These are phyloP conservation scores for Suhomyces maxii DNA, from an alignment of 1,139 yeast species.

Conservation along the genomic window DNA sequence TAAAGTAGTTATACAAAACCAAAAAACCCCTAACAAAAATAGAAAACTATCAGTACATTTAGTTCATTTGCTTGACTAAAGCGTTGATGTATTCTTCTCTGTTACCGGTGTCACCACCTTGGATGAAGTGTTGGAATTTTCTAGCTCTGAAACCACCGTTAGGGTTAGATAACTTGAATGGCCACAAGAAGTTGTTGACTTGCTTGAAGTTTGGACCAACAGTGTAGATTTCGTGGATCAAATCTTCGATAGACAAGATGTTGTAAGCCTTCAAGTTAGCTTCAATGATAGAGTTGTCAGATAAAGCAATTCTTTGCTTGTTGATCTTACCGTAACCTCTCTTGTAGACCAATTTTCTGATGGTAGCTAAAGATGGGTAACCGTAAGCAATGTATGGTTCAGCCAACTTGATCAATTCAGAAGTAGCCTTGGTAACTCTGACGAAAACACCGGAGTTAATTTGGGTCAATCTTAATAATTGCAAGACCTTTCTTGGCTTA, in stretches of 20 bases:
- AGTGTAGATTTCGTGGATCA: constrained; percentile 97
- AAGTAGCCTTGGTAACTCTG: constrained; percentile 97
- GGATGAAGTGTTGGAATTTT: constrained; percentile 99
- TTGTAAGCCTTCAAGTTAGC: constrained; percentile 94
- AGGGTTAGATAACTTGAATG: constrained; percentile 99
- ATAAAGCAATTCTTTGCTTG: constrained; percentile 96
- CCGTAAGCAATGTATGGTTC: constrained; percentile 99
- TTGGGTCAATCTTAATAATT: constrained; percentile 95
- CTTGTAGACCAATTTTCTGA: constrained; percentile 97
- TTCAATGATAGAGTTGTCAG: constrained; percentile 95
- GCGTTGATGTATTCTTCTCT: constrained; percentile 98
- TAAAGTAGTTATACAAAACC: constrained; percentile 13
- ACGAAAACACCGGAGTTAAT: constrained; percentile 98
- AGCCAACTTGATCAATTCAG: constrained; percentile 94
- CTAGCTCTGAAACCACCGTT: constrained; percentile 99
- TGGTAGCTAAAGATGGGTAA: constrained; percentile 96
- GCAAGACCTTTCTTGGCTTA: constrained; percentile 99
- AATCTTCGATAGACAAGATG: constrained; percentile 93
- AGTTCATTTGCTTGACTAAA: constrained; percentile 96
- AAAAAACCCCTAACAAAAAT: constrained; percentile 8
- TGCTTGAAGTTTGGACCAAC: constrained; percentile 99
- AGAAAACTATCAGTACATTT: constrained; percentile 28
- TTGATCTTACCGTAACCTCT: constrained; percentile 99
- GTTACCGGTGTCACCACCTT: constrained; percentile 99
- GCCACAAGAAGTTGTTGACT: constrained; percentile 99